Conservation (phyloP, 208 protist species). For the Leishmania tropica region DNA sequence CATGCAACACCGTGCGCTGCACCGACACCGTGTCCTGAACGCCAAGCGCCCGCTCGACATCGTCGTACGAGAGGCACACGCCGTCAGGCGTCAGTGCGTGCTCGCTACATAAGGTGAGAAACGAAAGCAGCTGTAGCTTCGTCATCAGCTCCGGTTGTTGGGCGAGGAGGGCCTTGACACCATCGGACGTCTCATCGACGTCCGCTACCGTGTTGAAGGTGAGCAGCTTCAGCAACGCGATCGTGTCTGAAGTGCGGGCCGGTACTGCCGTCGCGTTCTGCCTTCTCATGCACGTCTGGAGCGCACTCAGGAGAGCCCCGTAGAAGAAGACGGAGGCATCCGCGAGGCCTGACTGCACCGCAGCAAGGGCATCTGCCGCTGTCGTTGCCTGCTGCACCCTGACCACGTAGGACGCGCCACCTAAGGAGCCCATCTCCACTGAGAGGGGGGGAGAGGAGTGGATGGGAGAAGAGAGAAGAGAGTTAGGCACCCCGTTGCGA, state of each 20-base stretch:
- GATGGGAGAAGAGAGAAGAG: conserved; percentile 4
- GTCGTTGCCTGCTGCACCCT: conserved; percentile 16
- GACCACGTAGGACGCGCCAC: conserved; percentile 4
- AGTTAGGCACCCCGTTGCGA: background rate
- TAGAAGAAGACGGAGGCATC: conserved; percentile 58
- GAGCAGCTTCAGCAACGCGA: conserved; percentile 28
- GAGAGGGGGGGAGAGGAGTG: background rate
- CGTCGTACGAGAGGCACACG: conserved; percentile 31
- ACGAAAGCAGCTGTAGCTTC: conserved; percentile 48
- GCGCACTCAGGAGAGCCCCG: conserved; percentile 31
- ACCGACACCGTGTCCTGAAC: conserved; percentile 21
- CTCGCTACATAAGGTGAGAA: conserved; percentile 41
- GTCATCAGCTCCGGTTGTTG: conserved; percentile 15
- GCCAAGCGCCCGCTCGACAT: conserved; percentile 28
- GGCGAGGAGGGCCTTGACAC: conserved; percentile 23
- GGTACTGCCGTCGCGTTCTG: background rate
- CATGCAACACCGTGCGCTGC: conserved; percentile 50
- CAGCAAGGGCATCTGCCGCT: conserved; percentile 4
- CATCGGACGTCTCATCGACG: conserved; percentile 7
- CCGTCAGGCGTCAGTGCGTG: conserved; percentile 10
- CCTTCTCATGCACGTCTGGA: conserved; percentile 12
- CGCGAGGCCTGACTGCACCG: conserved; percentile 30
- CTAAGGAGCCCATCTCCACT: background rate
- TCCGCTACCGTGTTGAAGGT: conserved; percentile 8
- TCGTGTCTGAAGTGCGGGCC: background rate